Conservation (phyloP, 2,329 filamentous ascomycete species). For the Arthrobotrys entomopaga region DNA sequence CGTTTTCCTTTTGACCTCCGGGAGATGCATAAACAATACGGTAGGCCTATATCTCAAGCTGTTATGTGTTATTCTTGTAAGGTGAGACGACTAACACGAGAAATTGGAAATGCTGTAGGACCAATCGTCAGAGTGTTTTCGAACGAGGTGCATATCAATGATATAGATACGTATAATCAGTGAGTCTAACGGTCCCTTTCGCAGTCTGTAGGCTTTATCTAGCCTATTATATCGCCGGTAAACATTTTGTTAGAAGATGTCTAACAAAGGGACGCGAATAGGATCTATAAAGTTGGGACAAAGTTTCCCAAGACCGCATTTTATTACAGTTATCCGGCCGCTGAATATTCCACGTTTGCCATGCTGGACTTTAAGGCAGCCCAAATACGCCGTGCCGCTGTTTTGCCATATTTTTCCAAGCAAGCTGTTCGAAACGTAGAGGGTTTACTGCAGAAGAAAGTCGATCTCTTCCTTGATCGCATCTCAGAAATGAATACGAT, state of each 20-base stretch:
- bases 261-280: constrained; percentile 7
- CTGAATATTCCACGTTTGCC: constrained; percentile 20
- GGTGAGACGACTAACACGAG: constrained; percentile 10
- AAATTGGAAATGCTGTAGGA: constrained; percentile 50
- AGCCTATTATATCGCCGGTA: no score
- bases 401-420: constrained; percentile 40
- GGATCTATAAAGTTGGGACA: constrained; percentile 36
- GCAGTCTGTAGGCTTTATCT: no score
- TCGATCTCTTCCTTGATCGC: constrained; percentile 28
- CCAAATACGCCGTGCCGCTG: constrained; percentile 22
- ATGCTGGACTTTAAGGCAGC: constrained; percentile 28
- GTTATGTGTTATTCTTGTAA: neutral
- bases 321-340: constrained; percentile 25
- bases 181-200: constrained; percentile 6
- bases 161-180: constrained; percentile 58
- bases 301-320: constrained; percentile 26
- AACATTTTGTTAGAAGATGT: no score
- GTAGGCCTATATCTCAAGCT: constrained; percentile 5
- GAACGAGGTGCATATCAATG: constrained; percentile 59
- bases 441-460: constrained; percentile 14
- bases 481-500: constrained; percentile 17
- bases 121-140: constrained; percentile 63
- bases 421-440: constrained; percentile 21
- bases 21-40: constrained; percentile 33
- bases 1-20: constrained; percentile 16